Percentiles rank a stretch among this genome's conserved stretches.
These are phyloP conservation scores for Aspergillus saccharolyticus DNA, from an alignment of 495 filamentous ascomycete species.

Conservation along the genomic window DNA sequence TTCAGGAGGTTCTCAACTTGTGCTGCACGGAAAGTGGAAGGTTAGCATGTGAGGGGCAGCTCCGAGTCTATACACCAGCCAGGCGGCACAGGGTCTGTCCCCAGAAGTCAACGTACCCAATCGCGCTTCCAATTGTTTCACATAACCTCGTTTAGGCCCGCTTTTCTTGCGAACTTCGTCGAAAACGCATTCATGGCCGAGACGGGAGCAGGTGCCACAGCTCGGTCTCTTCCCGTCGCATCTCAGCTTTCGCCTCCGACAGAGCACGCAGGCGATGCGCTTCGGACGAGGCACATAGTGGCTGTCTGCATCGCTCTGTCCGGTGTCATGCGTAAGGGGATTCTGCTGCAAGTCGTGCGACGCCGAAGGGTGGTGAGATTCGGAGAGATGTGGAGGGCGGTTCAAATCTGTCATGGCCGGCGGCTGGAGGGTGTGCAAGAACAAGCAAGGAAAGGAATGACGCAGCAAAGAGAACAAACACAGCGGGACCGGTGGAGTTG, in stretches of 20 bases:
- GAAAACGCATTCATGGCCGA: slow-evolving; percentile 89
- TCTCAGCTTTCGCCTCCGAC: slow-evolving; percentile 86
- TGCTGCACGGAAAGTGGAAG: slow-evolving; percentile 45
- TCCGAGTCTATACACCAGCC: background rate
- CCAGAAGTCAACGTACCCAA: slow-evolving; percentile 55
- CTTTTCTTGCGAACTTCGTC: slow-evolving; percentile 97
- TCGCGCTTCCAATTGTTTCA: slow-evolving; percentile 93
- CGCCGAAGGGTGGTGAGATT: slow-evolving; percentile 24
- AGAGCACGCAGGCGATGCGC: slow-evolving; percentile 94
- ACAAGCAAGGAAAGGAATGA: background rate
- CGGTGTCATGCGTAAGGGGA: slow-evolving; percentile 24
- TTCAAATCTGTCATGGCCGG: slow-evolving; percentile 30
- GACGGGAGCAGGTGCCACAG: slow-evolving; percentile 84
- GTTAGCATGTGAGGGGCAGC: slow-evolving; percentile 15
- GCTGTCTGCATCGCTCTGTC: slow-evolving; percentile 48
- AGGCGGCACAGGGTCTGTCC: background rate
- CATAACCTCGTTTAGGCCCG: slow-evolving; percentile 95
- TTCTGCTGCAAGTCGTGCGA: slow-evolving; percentile 19
- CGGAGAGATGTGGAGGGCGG: slow-evolving; percentile 45
- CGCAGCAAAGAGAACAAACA: background rate
- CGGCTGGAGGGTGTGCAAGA: background rate
- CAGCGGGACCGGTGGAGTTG: background rate
- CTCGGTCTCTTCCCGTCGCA: slow-evolving; percentile 70
- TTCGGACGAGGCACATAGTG: slow-evolving; percentile 73
- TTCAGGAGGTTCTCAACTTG: slow-evolving; percentile 94